Base-by-base conservation (phyloP, 2,329 filamentous ascomycete genomes). In the Pyrenochaeta sp. region DNA sequence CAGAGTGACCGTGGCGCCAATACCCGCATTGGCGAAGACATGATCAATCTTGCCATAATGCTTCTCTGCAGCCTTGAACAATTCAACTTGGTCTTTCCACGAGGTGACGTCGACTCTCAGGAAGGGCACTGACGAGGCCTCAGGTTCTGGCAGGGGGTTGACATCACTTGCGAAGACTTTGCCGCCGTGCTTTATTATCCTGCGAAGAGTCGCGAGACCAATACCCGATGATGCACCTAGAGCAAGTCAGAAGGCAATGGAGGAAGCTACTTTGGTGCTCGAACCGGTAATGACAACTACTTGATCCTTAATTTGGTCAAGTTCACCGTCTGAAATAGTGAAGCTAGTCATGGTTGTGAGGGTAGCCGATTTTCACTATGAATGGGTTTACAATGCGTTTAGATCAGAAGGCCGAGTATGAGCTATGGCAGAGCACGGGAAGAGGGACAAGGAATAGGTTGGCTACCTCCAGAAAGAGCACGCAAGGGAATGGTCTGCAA, bases 211-310 rank as follows among this genome's bases (percentile, higher is more conserved):
- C 48, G 82, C 82, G 12, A 86, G 78, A 29, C 85, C 85, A 47
- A 88, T 88, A 14, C 86, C 86, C 2, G 84, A 85, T 0, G 83
- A 84, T 50, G 83, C 83, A 43, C 85, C 84, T 81, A 32, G 0
- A 23, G 31, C 46, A 9, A 51, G 39, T 53, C 4, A 51, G 27
- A 3, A 21, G 17, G 4, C 1, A 5, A 14, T 21, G 37, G 4
- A 7, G 15, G 29, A 12, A 18, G 41, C 14, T n/a, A 15, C 20
- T 30, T 20, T 7, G 12, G 11, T 20, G 7, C 17, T 41, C 15
- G 72, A 27, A 82, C 81, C 82, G 48, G 83, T 85, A 12, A 86
- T 74, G 21, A 85, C 63, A n/a, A 83, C 76, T 18, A 83, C 78
- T 64, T 84, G 80, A 54, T 76, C 80, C 54, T 79, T 79, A 31